These are phyloP conservation scores for Myochromella boudieri DNA, from an alignment of 768 basidiomycete genomes.

Conservation along the genomic window DNA sequence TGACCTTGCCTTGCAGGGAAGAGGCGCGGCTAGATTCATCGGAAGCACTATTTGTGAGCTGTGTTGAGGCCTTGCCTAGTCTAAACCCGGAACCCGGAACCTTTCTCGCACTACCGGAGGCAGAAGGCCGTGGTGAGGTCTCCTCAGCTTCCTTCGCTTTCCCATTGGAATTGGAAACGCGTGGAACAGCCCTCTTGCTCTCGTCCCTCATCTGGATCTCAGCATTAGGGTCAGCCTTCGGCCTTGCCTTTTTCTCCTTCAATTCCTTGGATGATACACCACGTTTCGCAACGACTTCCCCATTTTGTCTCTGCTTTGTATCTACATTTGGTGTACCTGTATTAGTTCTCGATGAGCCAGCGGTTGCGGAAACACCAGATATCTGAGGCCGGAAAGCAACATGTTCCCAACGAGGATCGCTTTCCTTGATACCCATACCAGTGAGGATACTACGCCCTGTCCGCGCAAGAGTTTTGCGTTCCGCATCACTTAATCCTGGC, in stretches of 20 bases:
- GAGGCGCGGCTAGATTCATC: slow-evolving; percentile 7
- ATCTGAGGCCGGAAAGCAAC: slow-evolving; percentile 31
- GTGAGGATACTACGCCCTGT: slow-evolving; percentile 49
- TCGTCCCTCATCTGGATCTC: slow-evolving; percentile 53
- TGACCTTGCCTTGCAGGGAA: slow-evolving; percentile 11
- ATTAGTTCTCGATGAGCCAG: slow-evolving; percentile 13
- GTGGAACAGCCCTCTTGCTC: slow-evolving; percentile 28
- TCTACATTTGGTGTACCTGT: slow-evolving; percentile 5
- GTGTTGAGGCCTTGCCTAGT: slow-evolving; percentile 32
- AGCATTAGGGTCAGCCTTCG: slow-evolving; percentile 37
- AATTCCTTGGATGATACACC: slow-evolving; percentile 44
- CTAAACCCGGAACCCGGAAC: slow-evolving; percentile 51
- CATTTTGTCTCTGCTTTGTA: slow-evolving; percentile 11
- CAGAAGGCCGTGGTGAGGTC: slow-evolving; percentile 10
- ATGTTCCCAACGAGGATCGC: slow-evolving; percentile 64
- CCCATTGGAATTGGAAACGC: slow-evolving; percentile 8
- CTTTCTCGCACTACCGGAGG: slow-evolving; percentile 26
- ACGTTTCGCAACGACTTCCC: slow-evolving; percentile 39
- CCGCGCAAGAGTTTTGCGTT: slow-evolving; percentile 50
- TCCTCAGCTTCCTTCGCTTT: slow-evolving; percentile 8
- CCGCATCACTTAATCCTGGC: slow-evolving; percentile 45
- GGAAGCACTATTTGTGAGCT: slow-evolving; percentile 5
- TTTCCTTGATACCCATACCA: slow-evolving; percentile 53
- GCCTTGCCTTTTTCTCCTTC: slow-evolving; percentile 47
- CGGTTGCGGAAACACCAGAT: slow-evolving; percentile 9